A percentile compares a stretch with the other conserved stretches of the same genome.
Evolutionary conservation across 2,329 filamentous ascomycete genomes (phyloP).

Genomic region (Claviceps cyperi): DNA sequence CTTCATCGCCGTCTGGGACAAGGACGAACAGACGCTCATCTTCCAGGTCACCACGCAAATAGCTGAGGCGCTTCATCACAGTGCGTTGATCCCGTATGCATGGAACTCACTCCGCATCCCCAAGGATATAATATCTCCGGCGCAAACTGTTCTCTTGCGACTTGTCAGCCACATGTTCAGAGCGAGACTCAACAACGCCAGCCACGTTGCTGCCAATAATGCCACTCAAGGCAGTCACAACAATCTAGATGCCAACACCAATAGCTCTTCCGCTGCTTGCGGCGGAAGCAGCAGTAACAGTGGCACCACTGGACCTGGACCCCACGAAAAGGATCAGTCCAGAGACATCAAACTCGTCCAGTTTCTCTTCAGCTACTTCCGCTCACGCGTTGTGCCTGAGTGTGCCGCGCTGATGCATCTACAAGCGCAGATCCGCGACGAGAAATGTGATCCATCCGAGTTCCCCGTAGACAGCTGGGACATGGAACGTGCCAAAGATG

Average conservation of each 20-base stretch:
- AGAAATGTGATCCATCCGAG: conserved; percentile 62
- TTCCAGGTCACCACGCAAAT: conserved; percentile 96
- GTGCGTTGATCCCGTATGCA: conserved; percentile 77
- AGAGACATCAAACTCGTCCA: conserved; percentile 54
- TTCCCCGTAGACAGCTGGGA: conserved; percentile 95
- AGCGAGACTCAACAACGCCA: conserved; percentile 25
- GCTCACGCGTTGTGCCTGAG: conserved; percentile 83
- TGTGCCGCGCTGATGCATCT: conserved; percentile 89
- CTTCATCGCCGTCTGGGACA: conserved; percentile 94
- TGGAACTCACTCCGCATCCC: conserved; percentile 85
- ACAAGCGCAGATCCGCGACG: conserved; percentile 75
- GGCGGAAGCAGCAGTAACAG: conserved; percentile 17
- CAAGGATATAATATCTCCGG: conserved; percentile 91
- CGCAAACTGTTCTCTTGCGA: conserved; percentile 84
- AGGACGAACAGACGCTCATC: conserved; percentile 83
- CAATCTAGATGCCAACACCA: conserved; percentile 6
- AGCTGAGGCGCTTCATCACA: conserved; percentile 81
- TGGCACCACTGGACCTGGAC: conserved; percentile 20
- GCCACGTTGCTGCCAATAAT: background rate
- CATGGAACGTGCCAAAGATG: conserved; percentile 93
- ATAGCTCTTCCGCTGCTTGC: background rate
- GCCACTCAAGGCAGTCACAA: conserved; percentile 24
- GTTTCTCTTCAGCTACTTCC: conserved; percentile 86
- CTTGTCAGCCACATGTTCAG: conserved; percentile 84
- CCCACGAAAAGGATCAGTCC: conserved; percentile 32